Evolutionary conservation across 805 yeast genomes (phyloP).

Genomic region (Torulaspora quercuum): DNA sequence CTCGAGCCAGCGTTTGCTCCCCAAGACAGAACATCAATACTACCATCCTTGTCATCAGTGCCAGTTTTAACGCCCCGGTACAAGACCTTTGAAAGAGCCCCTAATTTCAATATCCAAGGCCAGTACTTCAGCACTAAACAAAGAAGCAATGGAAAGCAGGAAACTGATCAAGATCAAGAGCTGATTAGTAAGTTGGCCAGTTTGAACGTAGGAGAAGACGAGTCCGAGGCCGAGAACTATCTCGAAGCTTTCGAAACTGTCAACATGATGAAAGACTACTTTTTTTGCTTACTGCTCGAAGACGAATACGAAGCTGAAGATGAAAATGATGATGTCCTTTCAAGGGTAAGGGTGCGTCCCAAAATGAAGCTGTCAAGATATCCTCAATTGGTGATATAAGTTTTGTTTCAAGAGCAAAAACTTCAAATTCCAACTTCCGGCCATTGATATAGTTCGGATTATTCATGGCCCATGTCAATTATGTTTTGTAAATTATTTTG

Average conservation of each 20-base stretch:
- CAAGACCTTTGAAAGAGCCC: constrained; percentile 11
- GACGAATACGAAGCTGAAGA: constrained; percentile 22
- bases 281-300: constrained; percentile 31
- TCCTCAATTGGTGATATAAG: constrained; percentile 13
- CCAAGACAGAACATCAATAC: constrained; percentile 7
- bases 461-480: too few species aligned
- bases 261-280: constrained; percentile 29
- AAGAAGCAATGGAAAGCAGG: constrained; percentile 17
- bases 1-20: constrained; percentile 7
- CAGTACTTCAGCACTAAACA: constrained; percentile 23
- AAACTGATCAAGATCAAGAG: constrained; percentile 1
- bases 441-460: too few species aligned
- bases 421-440: not conserved
- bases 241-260: constrained; percentile 21
- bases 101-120: constrained; percentile 12
- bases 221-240: constrained; percentile 13
- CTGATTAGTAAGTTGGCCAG: constrained; percentile 1
- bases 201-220: constrained; percentile 2
- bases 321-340: constrained; percentile 5
- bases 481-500: too few species aligned
- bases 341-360: constrained; percentile 1
- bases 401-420: not conserved
- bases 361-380: constrained; percentile 12
- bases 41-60: constrained; percentile 20
- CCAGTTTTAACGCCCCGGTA: constrained; percentile 19